phyloP scores from a whole-genome alignment of 208 protist species.

The Wallacemonas rigidus region DNA sequence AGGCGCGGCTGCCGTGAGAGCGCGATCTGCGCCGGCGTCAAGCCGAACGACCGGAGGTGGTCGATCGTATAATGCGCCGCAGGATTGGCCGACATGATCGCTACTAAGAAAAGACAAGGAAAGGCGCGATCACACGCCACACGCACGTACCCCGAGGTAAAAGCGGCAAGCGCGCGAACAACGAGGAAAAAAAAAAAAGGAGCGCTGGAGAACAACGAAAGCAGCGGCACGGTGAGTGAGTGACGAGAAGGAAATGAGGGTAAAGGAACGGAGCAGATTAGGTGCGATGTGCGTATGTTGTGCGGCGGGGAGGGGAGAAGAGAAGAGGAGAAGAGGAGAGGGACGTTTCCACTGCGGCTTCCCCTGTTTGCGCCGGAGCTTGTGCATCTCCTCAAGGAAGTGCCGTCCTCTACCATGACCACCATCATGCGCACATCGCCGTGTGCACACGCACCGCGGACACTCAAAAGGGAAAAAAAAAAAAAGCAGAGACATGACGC shows the following conservation, averaged over 20 bases:
- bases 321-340: neutral
- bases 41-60: constrained; percentile 56
- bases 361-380: no score
- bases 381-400: no score
- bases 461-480: no score
- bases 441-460: no score
- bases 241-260: neutral
- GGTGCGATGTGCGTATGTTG: neutral
- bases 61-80: constrained; percentile 73
- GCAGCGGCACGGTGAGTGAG: no score
- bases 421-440: no score
- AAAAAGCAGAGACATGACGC: no score
- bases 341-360: neutral
- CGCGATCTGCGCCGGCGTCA: constrained; percentile 65
- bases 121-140: neutral
- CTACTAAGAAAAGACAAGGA: constrained; percentile 12
- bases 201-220: neutral
- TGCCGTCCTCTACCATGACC: no score
- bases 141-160: no score
- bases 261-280: neutral
- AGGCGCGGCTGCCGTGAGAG: constrained; percentile 83
- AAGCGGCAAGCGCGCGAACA: no score
- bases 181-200: constrained; percentile 18
- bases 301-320: neutral
- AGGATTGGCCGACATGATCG: constrained; percentile 35